Conservation (phyloP, 176 grass and related monocot species). For the Leersia perrieri region DNA sequence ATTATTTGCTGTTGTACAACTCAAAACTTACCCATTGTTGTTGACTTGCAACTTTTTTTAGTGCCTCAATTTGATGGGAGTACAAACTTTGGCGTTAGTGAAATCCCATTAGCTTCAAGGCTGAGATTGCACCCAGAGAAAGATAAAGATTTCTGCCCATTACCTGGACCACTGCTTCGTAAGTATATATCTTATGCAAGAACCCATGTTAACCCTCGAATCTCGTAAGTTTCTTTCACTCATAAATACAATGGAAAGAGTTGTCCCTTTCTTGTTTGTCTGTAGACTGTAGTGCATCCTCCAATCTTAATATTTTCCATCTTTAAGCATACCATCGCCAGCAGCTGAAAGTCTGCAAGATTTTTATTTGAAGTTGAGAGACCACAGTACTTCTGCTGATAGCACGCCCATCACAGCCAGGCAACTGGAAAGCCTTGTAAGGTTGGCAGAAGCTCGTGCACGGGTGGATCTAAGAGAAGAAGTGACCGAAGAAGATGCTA, state of each 20-base stretch:
- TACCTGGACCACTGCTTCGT: conserved; percentile 60
- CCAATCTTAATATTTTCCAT: conserved; percentile 6
- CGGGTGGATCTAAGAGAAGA: conserved; percentile 86
- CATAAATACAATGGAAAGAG: neutral
- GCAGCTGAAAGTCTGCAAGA: conserved; percentile 54
- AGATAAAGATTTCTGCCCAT: conserved; percentile 67
- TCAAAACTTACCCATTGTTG: conserved; percentile 8
- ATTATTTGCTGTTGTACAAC: conserved; percentile 13
- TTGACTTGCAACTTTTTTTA: conserved; percentile 39
- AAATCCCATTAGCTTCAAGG: conserved; percentile 52
- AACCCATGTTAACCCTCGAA: conserved; percentile 62
- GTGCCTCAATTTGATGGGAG: conserved; percentile 20
- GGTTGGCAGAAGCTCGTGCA: conserved; percentile 92
- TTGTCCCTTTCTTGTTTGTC: neutral
- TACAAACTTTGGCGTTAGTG: conserved; percentile 19
- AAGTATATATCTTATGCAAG: conserved; percentile 94
- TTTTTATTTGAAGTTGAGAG: conserved; percentile 65
- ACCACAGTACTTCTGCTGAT: conserved; percentile 58
- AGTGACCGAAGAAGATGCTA: conserved; percentile 75
- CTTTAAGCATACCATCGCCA: conserved; percentile 55
- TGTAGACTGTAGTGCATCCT: neutral
- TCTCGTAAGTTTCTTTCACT: conserved; percentile 14
- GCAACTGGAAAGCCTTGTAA: conserved; percentile 88
- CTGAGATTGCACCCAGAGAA: conserved; percentile 69
- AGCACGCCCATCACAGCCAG: conserved; percentile 90